These are phyloP conservation scores for Neurospora pannonica DNA, from an alignment of 495 filamentous ascomycete species.

Conservation along the genomic window DNA sequence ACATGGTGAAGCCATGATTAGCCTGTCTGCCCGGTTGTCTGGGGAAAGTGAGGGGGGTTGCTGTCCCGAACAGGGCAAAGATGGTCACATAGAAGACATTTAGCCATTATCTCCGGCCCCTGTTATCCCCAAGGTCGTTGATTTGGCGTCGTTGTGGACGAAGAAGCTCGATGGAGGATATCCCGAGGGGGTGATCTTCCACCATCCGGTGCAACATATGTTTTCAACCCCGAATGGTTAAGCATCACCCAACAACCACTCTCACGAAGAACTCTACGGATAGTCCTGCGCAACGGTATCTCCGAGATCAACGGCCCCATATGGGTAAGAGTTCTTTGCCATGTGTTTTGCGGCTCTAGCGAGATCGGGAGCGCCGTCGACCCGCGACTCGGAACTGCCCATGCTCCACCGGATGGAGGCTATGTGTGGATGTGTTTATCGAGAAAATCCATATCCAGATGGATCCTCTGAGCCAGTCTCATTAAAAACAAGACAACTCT, in stretches of 20 bases:
- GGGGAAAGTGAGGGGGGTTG: neutral
- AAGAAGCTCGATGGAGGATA: conserved; percentile 6
- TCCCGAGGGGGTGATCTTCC: neutral
- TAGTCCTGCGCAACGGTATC: neutral
- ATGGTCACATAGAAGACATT: neutral
- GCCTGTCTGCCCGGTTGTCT: neutral
- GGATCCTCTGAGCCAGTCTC: neutral
- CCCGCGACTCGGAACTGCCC: neutral
- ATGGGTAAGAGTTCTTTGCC: neutral
- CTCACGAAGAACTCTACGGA: neutral
- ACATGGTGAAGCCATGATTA: neutral
- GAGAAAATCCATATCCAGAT: neutral
- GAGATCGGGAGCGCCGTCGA: neutral
- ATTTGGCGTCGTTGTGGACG: neutral
- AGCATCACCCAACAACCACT: neutral
- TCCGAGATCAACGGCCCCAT: neutral
- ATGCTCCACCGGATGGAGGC: neutral
- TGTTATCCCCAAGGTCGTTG: neutral
- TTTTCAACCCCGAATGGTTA: neutral
- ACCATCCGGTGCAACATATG: neutral
- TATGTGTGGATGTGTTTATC: neutral
- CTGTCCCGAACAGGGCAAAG: conserved; percentile 3
- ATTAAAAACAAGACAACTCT: neutral
- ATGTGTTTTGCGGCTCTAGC: neutral
- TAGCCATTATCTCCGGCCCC: conserved; percentile 5